Evolutionary conservation across 352 stramenopile species (phyloP), one percentile per base, ranked within the genome.

Genomic region (Phytophthora melonis): DNA sequence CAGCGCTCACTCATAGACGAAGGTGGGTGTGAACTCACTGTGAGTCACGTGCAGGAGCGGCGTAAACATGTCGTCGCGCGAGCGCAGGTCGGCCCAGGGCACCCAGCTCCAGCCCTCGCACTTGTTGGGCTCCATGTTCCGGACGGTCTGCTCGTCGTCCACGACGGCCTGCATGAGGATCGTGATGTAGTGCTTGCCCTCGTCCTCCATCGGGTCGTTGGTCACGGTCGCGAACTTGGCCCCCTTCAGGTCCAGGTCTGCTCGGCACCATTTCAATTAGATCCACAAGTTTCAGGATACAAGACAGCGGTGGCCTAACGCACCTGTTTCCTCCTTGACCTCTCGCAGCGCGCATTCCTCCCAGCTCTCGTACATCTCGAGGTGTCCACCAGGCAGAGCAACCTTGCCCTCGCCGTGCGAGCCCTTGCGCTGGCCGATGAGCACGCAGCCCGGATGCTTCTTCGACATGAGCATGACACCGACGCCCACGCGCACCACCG

Each of bases 351-450:
- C 89, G 49, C 89, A 96, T 57, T 94, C 80, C 57, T 87, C 79
- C 88, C 88, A 95, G 45, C 69, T 87, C 74, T 96, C 89, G 61
- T 82, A 94, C 84, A 96, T 93, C 77, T 96, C 89, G 41, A 96
- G 66, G 64, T 96, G 89, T 11, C 89, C 89, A 11, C 87, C 87
- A 70, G 87, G 89, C 13, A 96, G 69, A n/a, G 87, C 73, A 52
- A 93, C 84, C 54, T 93, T 94, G 60, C 88, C 89, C 30, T 82
- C 86, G 36, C 89, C 89, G 47, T 96, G 89, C 18, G 87, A 95
- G 16, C 84, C 84, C 58, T 93, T 93, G 47, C 88, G 86, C 19
- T 78, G 70, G 32, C 89, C 89, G 34, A 96, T 84, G 49, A 95
- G 78, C 30, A 96, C 88, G 58, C 89, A 94, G 8, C 77, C 43